These are phyloP conservation scores for Pyracantha coccinea DNA, from an alignment of 331 rosid genomes.

Conservation along the genomic window DNA sequence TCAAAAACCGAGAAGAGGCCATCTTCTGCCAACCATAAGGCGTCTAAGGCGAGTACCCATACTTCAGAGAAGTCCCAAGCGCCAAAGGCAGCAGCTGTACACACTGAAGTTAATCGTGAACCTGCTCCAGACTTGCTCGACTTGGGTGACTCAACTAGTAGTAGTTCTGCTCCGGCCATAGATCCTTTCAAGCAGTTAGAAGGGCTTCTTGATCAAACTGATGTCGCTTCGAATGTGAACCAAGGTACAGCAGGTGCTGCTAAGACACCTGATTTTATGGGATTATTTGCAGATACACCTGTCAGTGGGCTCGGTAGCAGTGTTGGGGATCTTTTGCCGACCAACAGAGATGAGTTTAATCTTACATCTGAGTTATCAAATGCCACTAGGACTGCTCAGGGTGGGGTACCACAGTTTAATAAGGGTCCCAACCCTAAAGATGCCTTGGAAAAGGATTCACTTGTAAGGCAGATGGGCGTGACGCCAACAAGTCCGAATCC, in stretches of 20 bases:
- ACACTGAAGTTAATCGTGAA: constrained; percentile 31
- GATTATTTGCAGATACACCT: constrained; percentile 34
- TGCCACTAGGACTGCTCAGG: constrained; percentile 18
- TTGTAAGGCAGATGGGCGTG: constrained; percentile 92
- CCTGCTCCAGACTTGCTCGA: constrained; percentile 84
- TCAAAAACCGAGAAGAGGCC: constrained; percentile 50
- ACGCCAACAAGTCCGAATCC: constrained; percentile 76
- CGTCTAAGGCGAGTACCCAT: constrained; percentile 32
- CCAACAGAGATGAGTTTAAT: constrained; percentile 28
- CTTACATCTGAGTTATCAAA: constrained; percentile 38
- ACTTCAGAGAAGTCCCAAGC: constrained; percentile 35
- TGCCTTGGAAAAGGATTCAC: constrained; percentile 67
- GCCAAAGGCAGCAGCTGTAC: constrained; percentile 31
- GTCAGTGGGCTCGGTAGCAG: constrained; percentile 28
- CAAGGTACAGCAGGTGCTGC: constrained; percentile 17
- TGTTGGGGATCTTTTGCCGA: constrained; percentile 27
- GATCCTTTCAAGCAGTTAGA: constrained; percentile 76
- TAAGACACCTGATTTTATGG: constrained; percentile 41
- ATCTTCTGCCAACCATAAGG: constrained; percentile 42
- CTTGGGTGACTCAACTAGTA: constrained; percentile 50
- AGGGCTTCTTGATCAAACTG: constrained; percentile 58
- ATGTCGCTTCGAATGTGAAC: constrained; percentile 20
- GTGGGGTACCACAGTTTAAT: constrained; percentile 35
- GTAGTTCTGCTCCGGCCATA: constrained; percentile 23
- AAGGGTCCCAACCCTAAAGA: constrained; percentile 50